Conservation (phyloP, 2,329 filamentous ascomycete genomes). For the Alternaria hordeiaustralica region DNA sequence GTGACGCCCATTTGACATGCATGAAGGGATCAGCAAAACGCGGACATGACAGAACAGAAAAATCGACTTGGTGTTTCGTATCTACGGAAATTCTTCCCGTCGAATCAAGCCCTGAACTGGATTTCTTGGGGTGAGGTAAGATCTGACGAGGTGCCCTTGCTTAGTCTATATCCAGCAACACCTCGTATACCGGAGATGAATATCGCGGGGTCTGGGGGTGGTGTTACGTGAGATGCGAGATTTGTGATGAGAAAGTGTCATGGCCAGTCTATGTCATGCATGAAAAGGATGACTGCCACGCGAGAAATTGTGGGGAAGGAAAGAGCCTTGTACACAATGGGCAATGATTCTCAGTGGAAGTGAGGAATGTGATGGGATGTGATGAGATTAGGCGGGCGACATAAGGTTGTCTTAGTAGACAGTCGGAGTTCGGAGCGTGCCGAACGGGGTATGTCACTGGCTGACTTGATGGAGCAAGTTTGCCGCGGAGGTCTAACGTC, state of each 20-base stretch:
- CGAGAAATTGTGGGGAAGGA: not conserved
- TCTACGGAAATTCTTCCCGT: not conserved
- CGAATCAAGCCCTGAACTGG: not conserved
- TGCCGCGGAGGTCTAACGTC: not conserved
- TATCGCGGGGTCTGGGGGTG: not conserved
- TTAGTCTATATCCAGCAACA: not conserved
- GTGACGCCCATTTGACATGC: not conserved
- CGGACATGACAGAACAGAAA: not conserved
- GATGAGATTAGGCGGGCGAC: not conserved
- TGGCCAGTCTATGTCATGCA: not conserved
- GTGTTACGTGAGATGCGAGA: not conserved
- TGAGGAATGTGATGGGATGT: not conserved
- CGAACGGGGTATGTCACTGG: not conserved
- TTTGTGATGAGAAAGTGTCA: not conserved
- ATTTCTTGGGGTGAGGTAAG: not conserved
- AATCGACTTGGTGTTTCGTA: not conserved
- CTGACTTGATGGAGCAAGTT: not conserved
- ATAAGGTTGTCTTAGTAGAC: not conserved
- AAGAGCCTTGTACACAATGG: not conserved
- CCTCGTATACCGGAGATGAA: not conserved
- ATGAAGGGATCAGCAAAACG: not conserved
- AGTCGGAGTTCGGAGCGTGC: slow-evolving; percentile 1
- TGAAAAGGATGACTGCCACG: not conserved
- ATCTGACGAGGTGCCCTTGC: not conserved
- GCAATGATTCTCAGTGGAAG: not conserved